Base-by-base conservation (phyloP, 306 rosid species). In the Gillenia trifoliata region DNA sequence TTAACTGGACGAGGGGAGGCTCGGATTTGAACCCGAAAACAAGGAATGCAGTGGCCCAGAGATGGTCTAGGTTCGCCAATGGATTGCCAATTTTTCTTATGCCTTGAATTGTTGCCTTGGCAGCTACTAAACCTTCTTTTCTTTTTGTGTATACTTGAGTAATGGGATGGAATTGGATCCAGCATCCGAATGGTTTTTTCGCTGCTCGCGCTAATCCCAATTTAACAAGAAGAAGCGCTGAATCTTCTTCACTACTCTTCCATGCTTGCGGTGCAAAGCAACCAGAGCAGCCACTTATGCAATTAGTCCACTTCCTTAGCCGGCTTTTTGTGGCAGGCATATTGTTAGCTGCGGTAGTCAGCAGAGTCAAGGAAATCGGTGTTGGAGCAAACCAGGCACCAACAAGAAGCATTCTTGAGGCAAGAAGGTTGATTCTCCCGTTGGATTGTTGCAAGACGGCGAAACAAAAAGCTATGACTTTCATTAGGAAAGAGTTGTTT, bases 11-110 rank as follows among this genome's bases (percentile, higher is more conserved):
- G 0, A 85, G 52, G 11, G 97, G 97, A 0, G 98, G 96, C 56
- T 93, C 96, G 0, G 90, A 86, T 84, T 91, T 91, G 89, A 89
- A 93, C 16, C 98, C 98, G 8, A 93, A 93, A 12, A 93, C 96
- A 3, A 93, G 93, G 69, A 93, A 91, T 49, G 97, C 96, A 9
- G 97, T 88, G 22, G 95, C 88, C 98, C 98, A 93, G 8, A 84
- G 75, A 71, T 93, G 98, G 81, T 88, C 89, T 3, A 85, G 82
- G 84, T 85, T 86, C 9, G 76, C 77, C 79, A 69, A 75, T 20
- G 82, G 79, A 73, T 77, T 86, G 8, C 89, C 86, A 17, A 73
- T 70, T 83, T 84, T 93, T 70, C 93, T 84, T 11, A 85, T 83
- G 8, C 94, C 92, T 74, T 91, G 88, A 71, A 91, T 86, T 23